A percentile compares a stretch with the other conserved stretches of the same genome.
These are phyloP conservation scores for Alnus glutinosa DNA, from an alignment of 306 rosid species.

Conservation along the genomic window DNA sequence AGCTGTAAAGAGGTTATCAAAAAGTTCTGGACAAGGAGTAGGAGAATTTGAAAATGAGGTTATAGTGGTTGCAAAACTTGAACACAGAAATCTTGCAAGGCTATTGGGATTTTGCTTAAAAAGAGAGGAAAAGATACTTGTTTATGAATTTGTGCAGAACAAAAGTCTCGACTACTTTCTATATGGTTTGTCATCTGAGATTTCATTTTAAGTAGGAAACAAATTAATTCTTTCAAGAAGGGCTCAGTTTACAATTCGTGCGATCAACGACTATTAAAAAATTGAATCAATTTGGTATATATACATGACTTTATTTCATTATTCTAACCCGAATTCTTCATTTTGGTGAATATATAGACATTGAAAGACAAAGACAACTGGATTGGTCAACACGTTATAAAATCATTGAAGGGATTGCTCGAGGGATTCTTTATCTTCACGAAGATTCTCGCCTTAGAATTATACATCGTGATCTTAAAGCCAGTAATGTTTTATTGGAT, in stretches of 20 bases:
- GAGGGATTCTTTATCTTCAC: conserved; percentile 47
- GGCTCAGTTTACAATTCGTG: too few relatives aligned
- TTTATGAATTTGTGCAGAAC: conserved; percentile 35
- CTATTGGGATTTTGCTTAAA: conserved; percentile 37
- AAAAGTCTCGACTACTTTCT: conserved; percentile 33
- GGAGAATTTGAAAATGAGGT: conserved; percentile 37
- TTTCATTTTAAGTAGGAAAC: too few relatives aligned
- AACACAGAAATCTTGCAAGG: conserved; percentile 34
- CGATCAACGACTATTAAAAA: too few relatives aligned
- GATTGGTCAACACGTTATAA: conserved; percentile 43
- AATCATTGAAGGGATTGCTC: conserved; percentile 42
- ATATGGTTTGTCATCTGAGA: not conserved
- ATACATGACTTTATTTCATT: too few relatives aligned
- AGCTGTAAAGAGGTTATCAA: conserved; percentile 37
- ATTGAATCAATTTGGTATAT: not conserved
- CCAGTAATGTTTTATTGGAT: conserved; percentile 42
- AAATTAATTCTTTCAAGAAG: not conserved
- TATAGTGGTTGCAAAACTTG: conserved; percentile 30
- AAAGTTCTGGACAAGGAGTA: conserved; percentile 24
- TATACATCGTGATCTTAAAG: conserved; percentile 49
- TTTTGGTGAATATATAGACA: conserved; percentile 23
- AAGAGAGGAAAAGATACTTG: conserved; percentile 29
- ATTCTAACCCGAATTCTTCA: not conserved
- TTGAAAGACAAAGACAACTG: conserved; percentile 1
- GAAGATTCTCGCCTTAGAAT: conserved; percentile 48